Conservation (phyloP, 352 stramenopile species). For the Elongisporangium prolatum region DNA sequence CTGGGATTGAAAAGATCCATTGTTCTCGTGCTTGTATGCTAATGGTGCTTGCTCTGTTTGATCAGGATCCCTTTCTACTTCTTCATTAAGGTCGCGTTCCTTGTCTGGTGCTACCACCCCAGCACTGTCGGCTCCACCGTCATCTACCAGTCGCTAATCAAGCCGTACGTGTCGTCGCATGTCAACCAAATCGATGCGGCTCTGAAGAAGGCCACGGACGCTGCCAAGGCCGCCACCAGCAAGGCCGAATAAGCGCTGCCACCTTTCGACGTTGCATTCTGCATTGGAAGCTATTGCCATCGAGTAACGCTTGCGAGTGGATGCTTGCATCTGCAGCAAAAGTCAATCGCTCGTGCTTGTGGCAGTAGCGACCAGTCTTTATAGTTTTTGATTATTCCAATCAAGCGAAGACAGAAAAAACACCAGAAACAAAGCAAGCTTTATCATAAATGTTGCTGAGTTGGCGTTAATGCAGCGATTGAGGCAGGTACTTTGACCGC, state of each 20-base stretch:
- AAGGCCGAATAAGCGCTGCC: constrained; percentile 37
- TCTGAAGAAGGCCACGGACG: constrained; percentile 48
- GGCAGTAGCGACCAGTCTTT: background rate
- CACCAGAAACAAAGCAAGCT: background rate
- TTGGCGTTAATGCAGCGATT: no score
- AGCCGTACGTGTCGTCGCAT: constrained; percentile 78
- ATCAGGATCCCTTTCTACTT: constrained; percentile 82
- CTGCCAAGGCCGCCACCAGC: constrained; percentile 39
- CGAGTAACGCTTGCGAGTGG: background rate
- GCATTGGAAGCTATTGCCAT: background rate
- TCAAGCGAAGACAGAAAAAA: background rate
- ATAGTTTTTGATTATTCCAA: constrained; percentile 1
- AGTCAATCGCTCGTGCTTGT: background rate
- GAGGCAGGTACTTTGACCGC: no score
- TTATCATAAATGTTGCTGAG: no score
- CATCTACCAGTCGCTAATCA: constrained; percentile 83
- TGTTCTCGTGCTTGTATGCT: background rate
- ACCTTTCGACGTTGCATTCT: background rate
- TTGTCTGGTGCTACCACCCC: constrained; percentile 84
- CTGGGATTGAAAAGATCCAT: background rate
- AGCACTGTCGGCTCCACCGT: constrained; percentile 73
- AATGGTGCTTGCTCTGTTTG: constrained; percentile 1
- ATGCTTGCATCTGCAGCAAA: background rate
- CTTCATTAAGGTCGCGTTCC: constrained; percentile 83
- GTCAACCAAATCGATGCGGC: constrained; percentile 60